Evolutionary conservation across 2,329 filamentous ascomycete species (phyloP).

Genomic region (Sarocladium kiliense): DNA sequence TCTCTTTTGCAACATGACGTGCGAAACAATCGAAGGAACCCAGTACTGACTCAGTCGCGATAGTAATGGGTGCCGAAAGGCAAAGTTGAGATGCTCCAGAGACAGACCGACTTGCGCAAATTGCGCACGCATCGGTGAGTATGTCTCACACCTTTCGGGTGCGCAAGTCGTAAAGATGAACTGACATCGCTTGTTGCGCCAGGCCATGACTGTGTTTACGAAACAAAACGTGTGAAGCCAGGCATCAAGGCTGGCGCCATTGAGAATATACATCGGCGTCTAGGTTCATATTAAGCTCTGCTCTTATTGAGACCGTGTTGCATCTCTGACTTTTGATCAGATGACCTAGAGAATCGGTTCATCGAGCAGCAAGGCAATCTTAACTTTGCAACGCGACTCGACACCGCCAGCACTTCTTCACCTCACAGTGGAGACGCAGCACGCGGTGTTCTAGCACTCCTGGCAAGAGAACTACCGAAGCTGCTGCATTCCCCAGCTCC

Average conservation of each 20-base stretch:
- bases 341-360: neutral
- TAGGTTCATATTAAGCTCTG: neutral
- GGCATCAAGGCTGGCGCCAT: constrained; percentile 6
- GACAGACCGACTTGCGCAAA: neutral
- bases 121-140: neutral
- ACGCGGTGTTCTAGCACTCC: neutral
- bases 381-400: neutral
- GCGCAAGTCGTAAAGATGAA: neutral
- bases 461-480: neutral
- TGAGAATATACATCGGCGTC: neutral
- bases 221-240: constrained; percentile 1
- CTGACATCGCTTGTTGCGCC: neutral
- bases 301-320: neutral
- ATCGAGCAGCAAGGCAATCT: neutral
- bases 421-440: neutral
- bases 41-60: neutral
- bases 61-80: neutral
- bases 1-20: no score
- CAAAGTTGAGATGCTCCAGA: neutral
- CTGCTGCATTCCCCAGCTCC: neutral
- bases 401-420: neutral
- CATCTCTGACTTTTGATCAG: neutral
- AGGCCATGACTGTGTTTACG: neutral
- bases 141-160: neutral
- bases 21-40: neutral